phyloP scores from a whole-genome alignment of 257 asterid species.

The Linaria vulgaris region DNA sequence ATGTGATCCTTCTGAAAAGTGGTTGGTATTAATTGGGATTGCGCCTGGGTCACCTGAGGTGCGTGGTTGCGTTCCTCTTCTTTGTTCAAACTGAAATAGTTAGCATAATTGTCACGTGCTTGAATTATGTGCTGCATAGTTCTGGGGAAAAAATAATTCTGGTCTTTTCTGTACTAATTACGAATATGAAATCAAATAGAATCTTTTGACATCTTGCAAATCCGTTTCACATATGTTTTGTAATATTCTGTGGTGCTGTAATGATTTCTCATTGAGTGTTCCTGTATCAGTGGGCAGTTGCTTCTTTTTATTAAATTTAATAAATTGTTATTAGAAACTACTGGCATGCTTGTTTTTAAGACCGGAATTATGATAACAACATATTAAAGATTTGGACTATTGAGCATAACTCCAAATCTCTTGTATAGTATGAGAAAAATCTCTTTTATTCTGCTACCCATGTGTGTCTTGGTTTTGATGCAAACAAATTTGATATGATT shows the following conservation, averaged over 20 bases:
- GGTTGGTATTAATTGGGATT: conserved; percentile 95
- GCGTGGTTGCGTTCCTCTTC: conserved; percentile 22
- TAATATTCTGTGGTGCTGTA: too few relatives aligned
- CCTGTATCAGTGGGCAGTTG: too few relatives aligned
- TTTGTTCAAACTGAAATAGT: not conserved
- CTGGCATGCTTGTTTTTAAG: too few relatives aligned
- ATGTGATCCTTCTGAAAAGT: conserved; percentile 92
- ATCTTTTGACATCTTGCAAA: not conserved
- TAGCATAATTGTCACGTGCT: conserved; percentile 7
- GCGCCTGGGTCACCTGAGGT: conserved; percentile 97
- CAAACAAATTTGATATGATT: not conserved
- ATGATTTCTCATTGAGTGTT: not conserved
- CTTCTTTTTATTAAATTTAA: too few relatives aligned
- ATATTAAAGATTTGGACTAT: not conserved
- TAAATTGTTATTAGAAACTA: too few relatives aligned
- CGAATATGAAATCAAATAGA: not conserved
- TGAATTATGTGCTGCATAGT: not conserved
- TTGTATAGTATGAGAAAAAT: too few relatives aligned
- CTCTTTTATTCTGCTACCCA: not conserved
- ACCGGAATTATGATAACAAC: too few relatives aligned
- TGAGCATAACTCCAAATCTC: not conserved
- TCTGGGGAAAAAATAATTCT: not conserved
- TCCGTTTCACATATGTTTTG: too few relatives aligned
- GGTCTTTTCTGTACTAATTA: not conserved
- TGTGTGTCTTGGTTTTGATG: conserved; percentile 7